A percentile compares a stretch with the other conserved stretches of the same genome.
These are phyloP conservation scores for Hemisphaericaspora xylanilytica DNA, from an alignment of 1,139 yeast genomes.

Conservation along the genomic window DNA sequence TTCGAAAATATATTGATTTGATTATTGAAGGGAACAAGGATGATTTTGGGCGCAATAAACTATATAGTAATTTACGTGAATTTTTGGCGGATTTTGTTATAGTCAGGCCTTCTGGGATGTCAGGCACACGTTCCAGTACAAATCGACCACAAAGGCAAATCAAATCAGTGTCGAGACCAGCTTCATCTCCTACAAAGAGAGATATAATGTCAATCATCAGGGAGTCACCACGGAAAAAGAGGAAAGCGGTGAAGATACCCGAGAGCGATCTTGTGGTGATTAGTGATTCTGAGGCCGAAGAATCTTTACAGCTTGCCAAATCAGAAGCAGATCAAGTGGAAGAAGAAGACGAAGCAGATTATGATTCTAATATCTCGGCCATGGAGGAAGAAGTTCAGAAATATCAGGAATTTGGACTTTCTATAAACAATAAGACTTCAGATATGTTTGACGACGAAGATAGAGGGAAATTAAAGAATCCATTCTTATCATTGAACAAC, in stretches of 20 bases:
- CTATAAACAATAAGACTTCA: not conserved
- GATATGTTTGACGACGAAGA: not conserved
- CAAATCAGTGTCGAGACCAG: not conserved
- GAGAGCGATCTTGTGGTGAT: conserved; percentile 16
- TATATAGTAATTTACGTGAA: conserved; percentile 6
- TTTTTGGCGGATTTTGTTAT: conserved; percentile 10
- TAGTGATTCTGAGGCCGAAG: conserved; percentile 30
- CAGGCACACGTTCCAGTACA: not conserved
- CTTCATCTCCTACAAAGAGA: not conserved
- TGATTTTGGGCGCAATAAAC: not conserved
- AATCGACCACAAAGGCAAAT: not conserved
- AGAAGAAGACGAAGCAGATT: not conserved
- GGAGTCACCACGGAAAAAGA: conserved; percentile 10
- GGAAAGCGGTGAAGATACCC: conserved; percentile 4
- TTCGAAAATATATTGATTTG: conserved; percentile 15
- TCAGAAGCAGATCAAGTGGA: not conserved
- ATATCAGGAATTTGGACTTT: conserved; percentile 10
- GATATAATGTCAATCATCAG: conserved; percentile 7
- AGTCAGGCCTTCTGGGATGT: not conserved
- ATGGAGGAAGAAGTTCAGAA: conserved; percentile 21
- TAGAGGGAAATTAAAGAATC: not conserved
- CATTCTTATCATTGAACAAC: conserved; percentile 1
- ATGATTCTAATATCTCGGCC: too few species aligned
- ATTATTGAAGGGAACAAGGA: not conserved
- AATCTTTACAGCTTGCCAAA: not conserved